Conservation (phyloP, 2,329 filamentous ascomycete genomes). For the Colletotrichum aenigma region DNA sequence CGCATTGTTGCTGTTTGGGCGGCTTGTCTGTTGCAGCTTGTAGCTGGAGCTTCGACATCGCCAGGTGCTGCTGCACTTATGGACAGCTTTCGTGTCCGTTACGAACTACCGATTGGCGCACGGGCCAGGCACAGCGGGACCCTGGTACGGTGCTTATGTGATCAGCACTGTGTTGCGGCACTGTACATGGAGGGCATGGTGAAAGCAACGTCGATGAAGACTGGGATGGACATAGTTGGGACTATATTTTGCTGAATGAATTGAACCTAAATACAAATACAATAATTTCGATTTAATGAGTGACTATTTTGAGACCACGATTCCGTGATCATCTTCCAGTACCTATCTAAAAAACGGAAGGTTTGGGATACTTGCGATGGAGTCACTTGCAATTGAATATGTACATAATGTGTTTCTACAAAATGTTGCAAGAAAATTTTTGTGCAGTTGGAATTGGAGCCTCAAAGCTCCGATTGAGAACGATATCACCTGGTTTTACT, state of each 20-base stretch:
- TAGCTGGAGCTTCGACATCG: conserved; percentile 16
- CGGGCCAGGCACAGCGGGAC: conserved; percentile 1
- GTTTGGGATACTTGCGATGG: neutral
- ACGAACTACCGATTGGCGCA: conserved; percentile 15
- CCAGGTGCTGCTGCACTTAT: conserved; percentile 11
- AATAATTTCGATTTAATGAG: rapidly evolving
- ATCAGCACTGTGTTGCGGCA: neutral
- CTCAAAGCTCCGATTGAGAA: neutral
- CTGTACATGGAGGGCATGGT: neutral
- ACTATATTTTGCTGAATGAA: rapidly evolving
- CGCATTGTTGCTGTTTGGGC: conserved; percentile 38
- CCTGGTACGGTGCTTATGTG: neutral
- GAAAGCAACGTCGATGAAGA: neutral
- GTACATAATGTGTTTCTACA: rapidly evolving
- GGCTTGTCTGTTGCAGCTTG: conserved; percentile 21
- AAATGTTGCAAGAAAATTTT: neutral
- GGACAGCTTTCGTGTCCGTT: conserved; percentile 25
- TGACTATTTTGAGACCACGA: rapidly evolving
- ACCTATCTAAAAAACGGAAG: neutral
- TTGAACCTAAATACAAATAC: neutral
- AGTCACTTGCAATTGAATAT: neutral
- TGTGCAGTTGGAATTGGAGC: rapidly evolving
- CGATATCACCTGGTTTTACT: rapidly evolving
- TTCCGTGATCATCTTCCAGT: neutral
- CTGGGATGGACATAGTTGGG: neutral